phyloP scores from a whole-genome alignment of 1,284 basidiomycete genomes.

The Apiotrichum montevideense region DNA sequence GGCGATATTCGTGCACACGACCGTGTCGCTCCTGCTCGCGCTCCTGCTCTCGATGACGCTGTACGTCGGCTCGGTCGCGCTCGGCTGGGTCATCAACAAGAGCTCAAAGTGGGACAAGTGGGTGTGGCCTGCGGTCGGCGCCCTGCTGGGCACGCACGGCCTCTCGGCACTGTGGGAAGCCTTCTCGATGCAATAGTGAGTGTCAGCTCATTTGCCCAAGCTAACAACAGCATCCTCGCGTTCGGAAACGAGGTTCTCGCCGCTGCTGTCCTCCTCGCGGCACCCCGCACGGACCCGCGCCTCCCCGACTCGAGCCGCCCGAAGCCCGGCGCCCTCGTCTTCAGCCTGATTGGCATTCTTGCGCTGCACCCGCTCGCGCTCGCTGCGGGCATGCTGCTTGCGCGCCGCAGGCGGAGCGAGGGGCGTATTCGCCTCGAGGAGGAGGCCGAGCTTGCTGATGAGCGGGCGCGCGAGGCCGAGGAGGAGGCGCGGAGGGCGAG shows the following conservation, averaged over 20 bases:
- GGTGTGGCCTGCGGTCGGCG: constrained; percentile 39
- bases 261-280: constrained; percentile 40
- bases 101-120: constrained; percentile 24
- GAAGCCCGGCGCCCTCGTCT: constrained; percentile 38
- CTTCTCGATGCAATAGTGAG: constrained; percentile 33
- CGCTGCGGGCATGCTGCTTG: constrained; percentile 33
- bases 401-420: constrained; percentile 27
- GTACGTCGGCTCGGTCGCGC: constrained; percentile 50
- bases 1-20: constrained; percentile 51
- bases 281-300: constrained; percentile 31
- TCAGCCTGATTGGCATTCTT: constrained; percentile 40
- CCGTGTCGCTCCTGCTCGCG: constrained; percentile 50
- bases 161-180: constrained; percentile 39
- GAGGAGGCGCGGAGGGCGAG: neutral
- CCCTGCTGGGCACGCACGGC: constrained; percentile 35
- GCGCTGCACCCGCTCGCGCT: constrained; percentile 44
- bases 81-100: constrained; percentile 46
- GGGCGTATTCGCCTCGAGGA: constrained; percentile 46
- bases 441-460: constrained; percentile 42
- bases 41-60: constrained; percentile 49
- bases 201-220: neutral
- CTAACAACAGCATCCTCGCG: constrained; percentile 32
- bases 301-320: constrained; percentile 29
- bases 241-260: constrained; percentile 39
- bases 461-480: constrained; percentile 16